Percentiles rank a stretch among this genome's conserved stretches.
Conservation (phyloP, 345 rosid genomes). For the Euphorbia peplus region DNA sequence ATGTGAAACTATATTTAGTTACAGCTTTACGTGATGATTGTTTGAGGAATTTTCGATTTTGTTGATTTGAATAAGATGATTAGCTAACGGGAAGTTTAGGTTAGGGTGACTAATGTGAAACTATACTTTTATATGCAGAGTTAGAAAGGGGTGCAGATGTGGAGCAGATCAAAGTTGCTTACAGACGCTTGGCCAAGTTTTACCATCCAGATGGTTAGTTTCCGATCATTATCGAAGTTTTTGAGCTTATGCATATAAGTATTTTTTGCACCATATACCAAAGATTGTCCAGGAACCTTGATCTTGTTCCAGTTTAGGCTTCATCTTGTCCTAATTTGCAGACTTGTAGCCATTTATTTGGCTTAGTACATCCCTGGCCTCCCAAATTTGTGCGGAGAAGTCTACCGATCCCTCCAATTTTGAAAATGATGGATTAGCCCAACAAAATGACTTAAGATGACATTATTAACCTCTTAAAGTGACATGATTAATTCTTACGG, state of each 20-base stretch:
- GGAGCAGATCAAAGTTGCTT: conserved; percentile 79
- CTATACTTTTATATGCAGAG: conserved; percentile 43
- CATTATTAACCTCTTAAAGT: no score
- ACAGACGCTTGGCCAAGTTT: conserved; percentile 82
- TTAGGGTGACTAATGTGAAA: background rate
- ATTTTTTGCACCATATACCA: background rate
- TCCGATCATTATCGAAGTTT: background rate
- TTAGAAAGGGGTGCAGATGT: conserved; percentile 81
- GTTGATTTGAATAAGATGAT: background rate
- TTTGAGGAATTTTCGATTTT: background rate
- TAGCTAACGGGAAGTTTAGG: background rate
- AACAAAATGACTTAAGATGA: no score
- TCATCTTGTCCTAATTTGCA: background rate
- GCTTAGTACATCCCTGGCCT: no score
- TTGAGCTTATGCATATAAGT: background rate
- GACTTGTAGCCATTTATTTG: background rate
- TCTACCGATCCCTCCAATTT: no score
- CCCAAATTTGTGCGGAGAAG: no score
- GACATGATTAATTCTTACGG: no score
- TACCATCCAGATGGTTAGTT: conserved; percentile 94
- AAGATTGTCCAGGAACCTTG: background rate
- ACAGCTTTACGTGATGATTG: background rate
- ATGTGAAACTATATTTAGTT: no score
- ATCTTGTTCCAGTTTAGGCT: background rate
- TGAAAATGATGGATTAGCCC: no score